These are phyloP conservation scores for Polygonum maritimum DNA, from an alignment of 148 eudicot species.

Conservation along the genomic window DNA sequence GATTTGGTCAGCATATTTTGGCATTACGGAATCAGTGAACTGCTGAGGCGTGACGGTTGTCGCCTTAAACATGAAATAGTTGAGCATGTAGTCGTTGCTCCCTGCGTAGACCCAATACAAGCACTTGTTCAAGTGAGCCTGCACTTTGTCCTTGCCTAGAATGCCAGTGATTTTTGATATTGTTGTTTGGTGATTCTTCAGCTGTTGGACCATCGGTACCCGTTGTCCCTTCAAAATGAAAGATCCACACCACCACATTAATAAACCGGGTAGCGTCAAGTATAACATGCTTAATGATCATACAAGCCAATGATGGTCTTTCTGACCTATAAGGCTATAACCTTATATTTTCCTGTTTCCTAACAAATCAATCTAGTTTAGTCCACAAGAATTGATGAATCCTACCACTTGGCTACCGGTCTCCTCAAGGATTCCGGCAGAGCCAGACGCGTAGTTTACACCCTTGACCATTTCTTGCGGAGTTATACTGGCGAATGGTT, in stretches of 20 bases:
- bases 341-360: no score
- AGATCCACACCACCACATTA: not conserved
- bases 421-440: slow-evolving; percentile 13
- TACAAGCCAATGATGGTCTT: no score
- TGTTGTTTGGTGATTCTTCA: slow-evolving; percentile 11
- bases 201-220: slow-evolving; percentile 6
- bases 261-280: not conserved
- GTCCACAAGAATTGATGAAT: slow-evolving; percentile 16
- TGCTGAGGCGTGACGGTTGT: not conserved
- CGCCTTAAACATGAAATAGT: not conserved
- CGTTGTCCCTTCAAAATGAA: slow-evolving; percentile 10
- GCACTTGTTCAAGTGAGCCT: slow-evolving; percentile 6
- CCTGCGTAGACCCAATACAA: slow-evolving; percentile 12
- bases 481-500: not conserved
- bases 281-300: no score
- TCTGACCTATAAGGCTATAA: no score
- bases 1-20: not conserved
- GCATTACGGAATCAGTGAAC: not conserved
- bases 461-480: not conserved
- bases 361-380: not conserved
- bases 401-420: slow-evolving; percentile 4
- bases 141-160: slow-evolving; percentile 1
- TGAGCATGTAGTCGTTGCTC: slow-evolving; percentile 14
- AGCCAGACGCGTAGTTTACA: slow-evolving; percentile 14
- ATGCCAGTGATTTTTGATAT: not conserved